Conservation (phyloP, 345 rosid species). For the Leavenworthia alabamica region DNA sequence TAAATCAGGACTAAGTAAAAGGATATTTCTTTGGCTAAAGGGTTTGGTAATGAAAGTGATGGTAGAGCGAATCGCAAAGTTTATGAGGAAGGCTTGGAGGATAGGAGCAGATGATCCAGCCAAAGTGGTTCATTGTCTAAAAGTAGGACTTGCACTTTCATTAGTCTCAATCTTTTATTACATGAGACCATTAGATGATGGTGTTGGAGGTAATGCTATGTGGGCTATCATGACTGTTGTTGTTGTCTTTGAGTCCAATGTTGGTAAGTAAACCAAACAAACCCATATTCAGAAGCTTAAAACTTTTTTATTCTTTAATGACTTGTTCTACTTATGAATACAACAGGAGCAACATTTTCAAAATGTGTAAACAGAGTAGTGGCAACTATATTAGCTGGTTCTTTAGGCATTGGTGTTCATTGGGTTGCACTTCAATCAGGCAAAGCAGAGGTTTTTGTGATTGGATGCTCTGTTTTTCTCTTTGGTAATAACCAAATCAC, state of each 20-base stretch:
- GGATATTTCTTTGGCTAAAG: constrained; percentile 30
- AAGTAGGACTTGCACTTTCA: constrained; percentile 66
- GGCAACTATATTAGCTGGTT: constrained; percentile 62
- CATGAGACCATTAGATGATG: constrained; percentile 60
- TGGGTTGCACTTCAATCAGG: constrained; percentile 62
- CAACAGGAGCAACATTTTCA: constrained; percentile 62
- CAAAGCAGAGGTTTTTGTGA: constrained; percentile 43
- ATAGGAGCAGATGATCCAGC: constrained; percentile 59
- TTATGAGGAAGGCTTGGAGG: constrained; percentile 47
- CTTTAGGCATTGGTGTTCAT: constrained; percentile 55
- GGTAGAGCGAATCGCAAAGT: constrained; percentile 20
- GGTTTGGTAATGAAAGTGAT: constrained; percentile 22
- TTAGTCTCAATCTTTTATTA: constrained; percentile 65
- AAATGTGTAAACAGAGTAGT: constrained; percentile 59
- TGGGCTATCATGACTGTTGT: constrained; percentile 84
- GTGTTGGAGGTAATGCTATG: constrained; percentile 59
- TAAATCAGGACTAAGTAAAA: constrained; percentile 16
- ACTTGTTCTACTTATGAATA: no score
- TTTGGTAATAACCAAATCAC: constrained; percentile 39
- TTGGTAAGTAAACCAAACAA: constrained; percentile 41
- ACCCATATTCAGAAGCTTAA: not conserved
- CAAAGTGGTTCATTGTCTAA: constrained; percentile 55
- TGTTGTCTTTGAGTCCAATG: constrained; percentile 59
- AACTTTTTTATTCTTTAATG: not conserved
- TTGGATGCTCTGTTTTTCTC: constrained; percentile 49